These are phyloP conservation scores for Lichtheimia hyalospora DNA, from an alignment of 371 early-diverging fungal genomes.

Conservation along the genomic window DNA sequence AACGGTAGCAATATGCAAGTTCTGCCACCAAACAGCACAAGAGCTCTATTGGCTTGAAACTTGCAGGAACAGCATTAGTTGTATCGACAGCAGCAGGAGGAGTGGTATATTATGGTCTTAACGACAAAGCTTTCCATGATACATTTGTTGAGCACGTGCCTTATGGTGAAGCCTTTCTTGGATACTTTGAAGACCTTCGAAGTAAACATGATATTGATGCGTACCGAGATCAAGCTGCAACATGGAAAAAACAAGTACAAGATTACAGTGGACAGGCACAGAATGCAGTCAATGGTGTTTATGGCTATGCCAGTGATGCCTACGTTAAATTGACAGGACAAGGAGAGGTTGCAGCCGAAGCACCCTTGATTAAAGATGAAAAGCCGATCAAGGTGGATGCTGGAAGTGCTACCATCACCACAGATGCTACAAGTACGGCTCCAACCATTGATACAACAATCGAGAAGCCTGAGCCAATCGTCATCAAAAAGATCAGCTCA, in stretches of 20 bases:
- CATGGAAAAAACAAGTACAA: constrained; percentile 18
- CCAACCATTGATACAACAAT: constrained; percentile 14
- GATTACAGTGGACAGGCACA: constrained; percentile 22
- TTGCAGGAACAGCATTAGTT: constrained; percentile 18
- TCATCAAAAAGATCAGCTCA: constrained; percentile 17
- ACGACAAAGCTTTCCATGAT: constrained; percentile 25
- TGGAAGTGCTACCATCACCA: constrained; percentile 9
- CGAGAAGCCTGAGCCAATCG: constrained; percentile 21
- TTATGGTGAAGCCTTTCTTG: constrained; percentile 20
- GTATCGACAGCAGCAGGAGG: constrained; percentile 23
- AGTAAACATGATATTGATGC: constrained; percentile 19
- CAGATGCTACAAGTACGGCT: constrained; percentile 3
- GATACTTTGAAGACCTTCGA: constrained; percentile 24
- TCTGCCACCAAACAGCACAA: neutral
- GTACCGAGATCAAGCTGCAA: constrained; percentile 14
- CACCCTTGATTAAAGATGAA: neutral
- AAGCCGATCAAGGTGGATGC: constrained; percentile 1
- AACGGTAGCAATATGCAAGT: constrained; percentile 7
- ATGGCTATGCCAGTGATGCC: constrained; percentile 23
- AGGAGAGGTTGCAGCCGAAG: constrained; percentile 5
- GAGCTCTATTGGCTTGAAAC: constrained; percentile 10
- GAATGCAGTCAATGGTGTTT: constrained; percentile 19
- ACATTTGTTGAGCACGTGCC: constrained; percentile 25
- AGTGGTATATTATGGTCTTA: constrained; percentile 25
- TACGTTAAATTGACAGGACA: constrained; percentile 26